A percentile compares a stretch with the other conserved stretches of the same genome.
Conservation (phyloP, 75 land plant genomes). For the Picea glauca region DNA sequence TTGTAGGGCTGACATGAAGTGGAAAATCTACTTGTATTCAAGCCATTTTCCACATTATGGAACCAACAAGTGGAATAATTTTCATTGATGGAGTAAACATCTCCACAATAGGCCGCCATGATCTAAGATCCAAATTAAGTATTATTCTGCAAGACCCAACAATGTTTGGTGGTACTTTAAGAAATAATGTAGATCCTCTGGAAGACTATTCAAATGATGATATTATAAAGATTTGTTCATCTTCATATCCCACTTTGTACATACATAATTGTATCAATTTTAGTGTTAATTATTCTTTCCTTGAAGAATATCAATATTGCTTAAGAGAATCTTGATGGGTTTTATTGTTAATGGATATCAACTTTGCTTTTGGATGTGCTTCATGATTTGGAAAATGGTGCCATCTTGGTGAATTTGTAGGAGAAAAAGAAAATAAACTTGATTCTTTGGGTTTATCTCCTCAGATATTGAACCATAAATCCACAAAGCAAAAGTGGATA, state of each 20-base stretch:
- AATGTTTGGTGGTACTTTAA: constrained; percentile 74
- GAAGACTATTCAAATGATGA: constrained; percentile 59
- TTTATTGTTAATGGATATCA: neutral
- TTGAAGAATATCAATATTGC: neutral
- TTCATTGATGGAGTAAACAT: constrained; percentile 53
- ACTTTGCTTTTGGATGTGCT: neutral
- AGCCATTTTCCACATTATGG: no score
- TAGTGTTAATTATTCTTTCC: neutral
- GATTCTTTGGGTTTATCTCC: constrained; percentile 48
- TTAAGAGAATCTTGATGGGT: neutral
- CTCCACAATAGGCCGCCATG: constrained; percentile 54
- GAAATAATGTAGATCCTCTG: constrained; percentile 68
- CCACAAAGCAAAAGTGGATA: neutral
- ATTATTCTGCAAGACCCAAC: constrained; percentile 90
- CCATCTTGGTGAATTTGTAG: constrained; percentile 66
- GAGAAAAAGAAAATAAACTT: constrained; percentile 59
- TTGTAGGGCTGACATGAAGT: no score
- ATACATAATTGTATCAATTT: neutral
- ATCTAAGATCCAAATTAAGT: constrained; percentile 61
- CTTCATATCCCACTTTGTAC: neutral
- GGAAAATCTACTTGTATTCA: no score
- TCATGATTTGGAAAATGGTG: constrained; percentile 72
- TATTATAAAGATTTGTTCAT: constrained; percentile 55
- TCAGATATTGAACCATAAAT: neutral
- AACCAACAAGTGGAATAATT: neutral